Base-by-base conservation (phyloP, 2,329 filamentous ascomycete species). In the Metarhizium robertsii region DNA sequence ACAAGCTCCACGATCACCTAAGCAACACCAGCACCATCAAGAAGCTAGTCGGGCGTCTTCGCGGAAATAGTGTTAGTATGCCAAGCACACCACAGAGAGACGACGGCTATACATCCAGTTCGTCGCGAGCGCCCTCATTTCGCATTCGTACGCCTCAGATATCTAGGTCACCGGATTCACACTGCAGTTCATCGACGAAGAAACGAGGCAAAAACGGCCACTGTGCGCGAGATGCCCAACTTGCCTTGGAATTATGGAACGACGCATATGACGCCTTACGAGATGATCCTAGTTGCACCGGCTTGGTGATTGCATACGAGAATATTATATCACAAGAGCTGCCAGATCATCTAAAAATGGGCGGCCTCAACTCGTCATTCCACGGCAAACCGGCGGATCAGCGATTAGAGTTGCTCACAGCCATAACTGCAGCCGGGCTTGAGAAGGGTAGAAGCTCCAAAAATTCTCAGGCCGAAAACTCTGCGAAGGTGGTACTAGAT, bases 251-350 rank as follows among this genome's bases (percentile, higher is more conserved):
- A 25, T 60, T 71, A 14, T 72, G 70, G 70, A 69, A 67, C 50
- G 54, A 64, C 16, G 69, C 67, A 4, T 72, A 72, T 53, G 65
- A 71, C 50, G 52, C 58, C 1, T 61, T 72, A 14, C 64, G 68
- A 34, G 63, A 67, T 49, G 63, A 65, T 11, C 59, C 62, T 13
- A 60, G 61, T 34, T 66, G 66, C 13, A 55, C 64, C 6, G 65
- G 62, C 7, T 64, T 72, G 10, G 69, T 71, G 3, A 57, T 66
- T 11, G 65, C 69, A 3, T 72, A 72, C 58, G 70, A 72, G 56
- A 63, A 60, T 53, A 71, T 72, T 50, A 61, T 72, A 48, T 62
- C 66, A 2, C 66, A 71, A 40, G 66, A 68, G 52, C 59, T 72
- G 13, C 68, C 70, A 13, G 66, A 69, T 48, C 55, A 61, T 25